A percentile compares a stretch with the other conserved stretches of the same genome.
These are phyloP conservation scores for Marasmius fiardii DNA, from an alignment of 1,284 basidiomycete species.

Conservation along the genomic window DNA sequence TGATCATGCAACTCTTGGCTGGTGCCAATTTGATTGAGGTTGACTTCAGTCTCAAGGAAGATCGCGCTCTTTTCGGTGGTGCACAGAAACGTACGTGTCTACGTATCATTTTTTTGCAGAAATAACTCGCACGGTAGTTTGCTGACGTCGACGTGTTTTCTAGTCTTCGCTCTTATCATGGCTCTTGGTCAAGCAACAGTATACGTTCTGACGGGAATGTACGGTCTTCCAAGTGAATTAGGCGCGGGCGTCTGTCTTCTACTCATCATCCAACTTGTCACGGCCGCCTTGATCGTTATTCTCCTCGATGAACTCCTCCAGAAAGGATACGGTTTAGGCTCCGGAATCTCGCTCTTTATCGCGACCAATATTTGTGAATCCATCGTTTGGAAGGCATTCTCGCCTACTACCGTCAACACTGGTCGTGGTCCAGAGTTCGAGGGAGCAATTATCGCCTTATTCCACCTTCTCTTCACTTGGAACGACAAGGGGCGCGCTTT, in stretches of 20 bases:
- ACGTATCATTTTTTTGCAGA: not conserved
- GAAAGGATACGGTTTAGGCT: constrained; percentile 98
- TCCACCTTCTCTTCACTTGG: constrained; percentile 98
- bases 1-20: constrained; percentile 99
- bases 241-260: constrained; percentile 96
- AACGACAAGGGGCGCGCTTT: constrained; percentile 97
- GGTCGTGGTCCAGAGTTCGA: constrained; percentile 98
- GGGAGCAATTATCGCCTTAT: constrained; percentile 92
- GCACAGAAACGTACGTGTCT: constrained; percentile 88
- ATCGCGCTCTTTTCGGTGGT: constrained; percentile 92
- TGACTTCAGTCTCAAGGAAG: constrained; percentile 96
- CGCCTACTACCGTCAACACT: constrained; percentile 96
- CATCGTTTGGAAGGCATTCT: constrained; percentile 99
- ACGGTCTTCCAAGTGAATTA: constrained; percentile 91
- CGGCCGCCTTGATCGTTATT: constrained; percentile 94
- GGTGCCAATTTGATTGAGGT: constrained; percentile 98
- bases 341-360: constrained; percentile 98
- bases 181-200: constrained; percentile 96
- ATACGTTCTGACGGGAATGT: constrained; percentile 96
- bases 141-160: not conserved
- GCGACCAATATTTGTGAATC: constrained; percentile 99
- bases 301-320: constrained; percentile 98
- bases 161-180: constrained; percentile 96
- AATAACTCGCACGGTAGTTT: not conserved
- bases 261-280: constrained; percentile 93